These are phyloP conservation scores for Pyrenophora tritici-repentis DNA, from an alignment of 2,329 filamentous ascomycete genomes.

Conservation along the genomic window DNA sequence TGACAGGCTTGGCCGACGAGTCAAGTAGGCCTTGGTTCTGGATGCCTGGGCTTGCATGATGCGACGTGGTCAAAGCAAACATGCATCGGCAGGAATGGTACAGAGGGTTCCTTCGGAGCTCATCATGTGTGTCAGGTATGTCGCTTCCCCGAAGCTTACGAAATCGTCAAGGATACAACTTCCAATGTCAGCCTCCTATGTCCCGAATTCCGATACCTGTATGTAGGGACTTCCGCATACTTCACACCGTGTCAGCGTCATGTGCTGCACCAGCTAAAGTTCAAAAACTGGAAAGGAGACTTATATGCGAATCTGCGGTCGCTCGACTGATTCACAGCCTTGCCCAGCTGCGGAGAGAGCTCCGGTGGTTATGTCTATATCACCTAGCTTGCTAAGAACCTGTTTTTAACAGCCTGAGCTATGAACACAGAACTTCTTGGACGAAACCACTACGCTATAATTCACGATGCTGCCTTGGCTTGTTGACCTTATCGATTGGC, in stretches of 20 bases:
- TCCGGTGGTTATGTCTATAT: background rate
- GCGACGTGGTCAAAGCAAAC: constrained; percentile 1
- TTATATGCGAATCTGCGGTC: background rate
- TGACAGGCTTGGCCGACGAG: constrained; percentile 10
- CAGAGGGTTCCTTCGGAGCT: background rate
- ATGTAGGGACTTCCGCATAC: background rate
- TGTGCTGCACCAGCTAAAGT: background rate
- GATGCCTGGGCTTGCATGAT: constrained; percentile 4
- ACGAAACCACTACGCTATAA: background rate
- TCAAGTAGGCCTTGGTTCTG: constrained; percentile 6
- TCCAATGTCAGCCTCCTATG: too few species aligned
- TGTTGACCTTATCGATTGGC: background rate
- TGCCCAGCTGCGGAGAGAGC: background rate
- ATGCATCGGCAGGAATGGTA: constrained; percentile 5
- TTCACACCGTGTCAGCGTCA: background rate
- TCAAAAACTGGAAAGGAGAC: background rate
- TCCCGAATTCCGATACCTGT: too few species aligned
- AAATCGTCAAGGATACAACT: background rate
- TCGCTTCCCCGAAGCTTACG: constrained; percentile 4
- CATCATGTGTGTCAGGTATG: background rate
- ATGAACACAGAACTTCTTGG: background rate
- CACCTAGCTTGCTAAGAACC: background rate
- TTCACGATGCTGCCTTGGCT: background rate
- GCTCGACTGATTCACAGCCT: background rate
- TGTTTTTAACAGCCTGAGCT: background rate